Base-by-base conservation (phyloP, 2,329 filamentous ascomycete species). In the Penicillium sp. region DNA sequence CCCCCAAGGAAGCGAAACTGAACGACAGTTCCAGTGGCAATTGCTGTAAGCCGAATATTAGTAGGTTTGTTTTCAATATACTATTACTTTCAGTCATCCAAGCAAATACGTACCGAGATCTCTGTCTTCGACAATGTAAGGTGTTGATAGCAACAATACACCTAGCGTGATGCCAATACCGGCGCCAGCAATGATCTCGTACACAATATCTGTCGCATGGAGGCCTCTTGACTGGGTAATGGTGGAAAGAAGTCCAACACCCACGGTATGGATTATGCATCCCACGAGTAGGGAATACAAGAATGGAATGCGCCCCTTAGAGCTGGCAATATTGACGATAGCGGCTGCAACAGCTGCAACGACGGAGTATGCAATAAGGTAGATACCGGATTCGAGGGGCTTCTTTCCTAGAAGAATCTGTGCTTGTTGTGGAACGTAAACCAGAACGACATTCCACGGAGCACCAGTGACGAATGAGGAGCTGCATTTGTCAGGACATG, bases 401-500 rank as follows among this genome's bases (percentile, higher is more conserved):
- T 66, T 66, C 43, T 61, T 59, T 25, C 51, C 58, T 15, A 66
- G 49, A 9, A 69, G 59, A 8, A 64, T 49, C 33, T 70, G 64
- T 6, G 63, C 64, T 55, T 68, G 64, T 42, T 71, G 67, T 7
- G 68, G 68, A 22, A 71, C 61, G 49, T 67, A 64, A 8, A 70
- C 62, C 3, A 69, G 50, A 8, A 70, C 59, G n/a, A 65, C 62
- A 23, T 62, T 68, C 47, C 60, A 69, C 1, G 64, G 62, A 23
- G 65, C 60, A 20, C 68, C 68, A 18, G 59, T 59, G n/a, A 69
- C 57, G 27, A 70, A 65, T 1, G 67, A 63, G 42, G 62, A 66
- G 33, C 65, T 67, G 35, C 7, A 3, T 11, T 11, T 9, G 47
- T 61, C 27, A 54, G 43, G 42, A 6, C 3, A 11, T 9, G 2